Conservation (phyloP, 2,329 filamentous ascomycete genomes). For the Cladosporium sp. region DNA sequence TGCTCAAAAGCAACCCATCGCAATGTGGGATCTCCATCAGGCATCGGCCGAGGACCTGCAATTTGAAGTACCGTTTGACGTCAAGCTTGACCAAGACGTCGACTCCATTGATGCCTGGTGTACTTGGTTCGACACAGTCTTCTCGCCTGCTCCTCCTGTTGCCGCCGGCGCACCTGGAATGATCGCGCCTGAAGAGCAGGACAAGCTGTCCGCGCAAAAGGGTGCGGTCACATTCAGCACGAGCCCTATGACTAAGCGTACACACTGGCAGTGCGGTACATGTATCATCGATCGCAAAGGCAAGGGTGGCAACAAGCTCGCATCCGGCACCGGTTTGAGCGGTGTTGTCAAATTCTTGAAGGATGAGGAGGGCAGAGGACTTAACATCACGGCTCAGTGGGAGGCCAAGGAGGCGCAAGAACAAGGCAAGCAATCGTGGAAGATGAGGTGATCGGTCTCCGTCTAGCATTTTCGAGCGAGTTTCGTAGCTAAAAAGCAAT, state of each 20-base stretch:
- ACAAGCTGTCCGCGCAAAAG: conserved; percentile 53
- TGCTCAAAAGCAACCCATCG: conserved; percentile 57
- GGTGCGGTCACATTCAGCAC: conserved; percentile 78
- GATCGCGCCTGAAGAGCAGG: conserved; percentile 31
- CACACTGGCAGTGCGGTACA: conserved; percentile 87
- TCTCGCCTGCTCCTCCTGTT: conserved; percentile 59
- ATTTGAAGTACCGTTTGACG: conserved; percentile 67
- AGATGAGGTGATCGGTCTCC: conserved; percentile 23
- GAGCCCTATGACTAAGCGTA: conserved; percentile 69
- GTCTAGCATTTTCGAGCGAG: background rate
- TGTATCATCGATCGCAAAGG: conserved; percentile 61
- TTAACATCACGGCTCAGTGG: conserved; percentile 40
- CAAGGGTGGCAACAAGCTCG: conserved; percentile 28
- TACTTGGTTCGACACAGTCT: conserved; percentile 94
- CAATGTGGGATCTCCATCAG: conserved; percentile 71
- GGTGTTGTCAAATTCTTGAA: conserved; percentile 16
- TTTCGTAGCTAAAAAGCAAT: too few species aligned
- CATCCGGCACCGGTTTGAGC: background rate
- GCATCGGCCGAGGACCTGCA: conserved; percentile 67
- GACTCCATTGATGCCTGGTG: conserved; percentile 79
- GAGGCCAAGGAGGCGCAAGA: conserved; percentile 25
- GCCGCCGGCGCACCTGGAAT: conserved; percentile 44
- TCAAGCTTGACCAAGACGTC: conserved; percentile 57
- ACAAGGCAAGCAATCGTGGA: conserved; percentile 29
- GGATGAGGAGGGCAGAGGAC: conserved; percentile 33